A percentile compares a stretch with the other conserved stretches of the same genome.
These are phyloP conservation scores for Penicillium rolfsii DNA, from an alignment of 2,329 filamentous ascomycete species.

Conservation along the genomic window DNA sequence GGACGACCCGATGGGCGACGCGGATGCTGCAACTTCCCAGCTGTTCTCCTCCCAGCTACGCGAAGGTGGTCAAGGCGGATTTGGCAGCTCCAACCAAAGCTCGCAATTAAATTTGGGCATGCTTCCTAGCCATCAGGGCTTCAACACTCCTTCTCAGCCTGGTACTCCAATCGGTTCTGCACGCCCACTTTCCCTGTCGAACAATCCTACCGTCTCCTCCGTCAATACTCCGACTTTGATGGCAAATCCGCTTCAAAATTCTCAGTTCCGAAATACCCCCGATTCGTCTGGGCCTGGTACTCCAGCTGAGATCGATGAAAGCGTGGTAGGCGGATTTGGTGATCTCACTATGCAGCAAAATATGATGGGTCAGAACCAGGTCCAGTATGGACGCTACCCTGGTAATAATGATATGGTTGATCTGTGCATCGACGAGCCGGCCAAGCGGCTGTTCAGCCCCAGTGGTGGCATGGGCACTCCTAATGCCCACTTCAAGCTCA, in stretches of 20 bases:
- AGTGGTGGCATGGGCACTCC: conserved; percentile 71
- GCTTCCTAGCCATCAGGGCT: conserved; percentile 72
- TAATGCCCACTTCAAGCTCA: conserved; percentile 73
- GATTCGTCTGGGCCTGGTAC: conserved; percentile 72
- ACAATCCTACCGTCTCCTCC: conserved; percentile 95
- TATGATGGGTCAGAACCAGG: conserved; percentile 47
- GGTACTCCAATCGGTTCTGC: conserved; percentile 77
- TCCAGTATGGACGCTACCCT: conserved; percentile 47
- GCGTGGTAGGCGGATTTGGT: conserved; percentile 65
- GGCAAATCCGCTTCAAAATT: conserved; percentile 69
- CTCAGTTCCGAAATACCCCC: conserved; percentile 58
- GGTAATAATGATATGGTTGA: conserved; percentile 59
- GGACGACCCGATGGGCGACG: conserved; percentile 73
- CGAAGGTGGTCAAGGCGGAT: conserved; percentile 66
- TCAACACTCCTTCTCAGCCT: conserved; percentile 77
- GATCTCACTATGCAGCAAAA: conserved; percentile 62
- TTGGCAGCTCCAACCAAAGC: conserved; percentile 57
- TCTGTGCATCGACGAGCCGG: conserved; percentile 84
- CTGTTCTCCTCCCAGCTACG: conserved; percentile 65
- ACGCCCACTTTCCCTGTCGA: conserved; percentile 72
- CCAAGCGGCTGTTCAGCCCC: conserved; percentile 88
- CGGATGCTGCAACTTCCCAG: conserved; percentile 41
- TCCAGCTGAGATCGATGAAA: conserved; percentile 74
- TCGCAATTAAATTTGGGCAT: conserved; percentile 82
- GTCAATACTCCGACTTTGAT: conserved; percentile 93